Percentiles rank a stretch among this genome's conserved stretches.
Conservation (phyloP, 2,329 filamentous ascomycete species). For the Pezicula neosporulosa region DNA sequence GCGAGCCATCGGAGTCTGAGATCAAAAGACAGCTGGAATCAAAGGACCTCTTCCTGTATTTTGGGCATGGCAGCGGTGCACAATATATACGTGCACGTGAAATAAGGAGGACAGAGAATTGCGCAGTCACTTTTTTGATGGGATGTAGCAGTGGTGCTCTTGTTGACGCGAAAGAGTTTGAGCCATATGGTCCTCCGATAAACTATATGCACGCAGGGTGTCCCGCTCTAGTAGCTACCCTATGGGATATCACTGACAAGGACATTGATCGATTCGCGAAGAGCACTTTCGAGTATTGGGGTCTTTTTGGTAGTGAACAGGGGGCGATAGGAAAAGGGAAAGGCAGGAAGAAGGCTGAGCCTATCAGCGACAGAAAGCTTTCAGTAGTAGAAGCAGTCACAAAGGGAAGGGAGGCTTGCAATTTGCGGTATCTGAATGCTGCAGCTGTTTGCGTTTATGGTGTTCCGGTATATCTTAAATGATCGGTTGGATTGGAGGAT, state of each 20-base stretch:
- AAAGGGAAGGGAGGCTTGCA: slow-evolving; percentile 72
- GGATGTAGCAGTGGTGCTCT: slow-evolving; percentile 87
- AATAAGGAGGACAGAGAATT: slow-evolving; percentile 73
- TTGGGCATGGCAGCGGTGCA: slow-evolving; percentile 90
- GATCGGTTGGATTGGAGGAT: slow-evolving; percentile 1
- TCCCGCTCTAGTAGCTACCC: slow-evolving; percentile 83
- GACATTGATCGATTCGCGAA: slow-evolving; percentile 94
- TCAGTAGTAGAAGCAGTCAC: slow-evolving; percentile 80
- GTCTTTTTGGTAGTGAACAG: slow-evolving; percentile 45
- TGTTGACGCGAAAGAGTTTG: slow-evolving; percentile 79
- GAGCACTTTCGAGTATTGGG: slow-evolving; percentile 80
- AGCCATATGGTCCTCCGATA: slow-evolving; percentile 85
- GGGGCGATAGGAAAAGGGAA: slow-evolving; percentile 27
- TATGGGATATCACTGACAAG: slow-evolving; percentile 98
- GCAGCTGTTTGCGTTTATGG: slow-evolving; percentile 94
- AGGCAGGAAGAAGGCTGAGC: slow-evolving; percentile 25
- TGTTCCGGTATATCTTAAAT: slow-evolving; percentile 67
- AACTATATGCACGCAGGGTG: slow-evolving; percentile 88
- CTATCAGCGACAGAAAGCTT: slow-evolving; percentile 28
- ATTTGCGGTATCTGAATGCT: slow-evolving; percentile 87
- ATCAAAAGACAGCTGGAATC: slow-evolving; percentile 65
- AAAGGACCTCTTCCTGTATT: slow-evolving; percentile 81
- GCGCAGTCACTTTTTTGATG: slow-evolving; percentile 84
- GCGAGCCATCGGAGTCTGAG: slow-evolving; percentile 71
- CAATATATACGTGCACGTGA: slow-evolving; percentile 89